These are phyloP conservation scores for Elaeis guineensis DNA, from an alignment of 176 grass and related monocot species.

Conservation along the genomic window DNA sequence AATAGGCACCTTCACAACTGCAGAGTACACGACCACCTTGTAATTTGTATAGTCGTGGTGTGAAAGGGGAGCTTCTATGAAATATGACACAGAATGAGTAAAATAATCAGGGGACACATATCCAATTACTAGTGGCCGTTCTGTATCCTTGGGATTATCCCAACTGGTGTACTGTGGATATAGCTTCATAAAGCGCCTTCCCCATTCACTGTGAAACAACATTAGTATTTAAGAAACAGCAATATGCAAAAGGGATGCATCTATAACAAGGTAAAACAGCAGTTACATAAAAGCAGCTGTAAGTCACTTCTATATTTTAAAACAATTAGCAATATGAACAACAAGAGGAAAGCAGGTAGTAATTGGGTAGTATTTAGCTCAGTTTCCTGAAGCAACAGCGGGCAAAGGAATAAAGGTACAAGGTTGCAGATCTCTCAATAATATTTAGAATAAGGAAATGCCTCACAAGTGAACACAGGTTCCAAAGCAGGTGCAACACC, in stretches of 20 bases:
- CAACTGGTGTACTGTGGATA: slow-evolving; percentile 74
- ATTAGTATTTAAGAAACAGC: not conserved
- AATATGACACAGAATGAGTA: slow-evolving; percentile 98
- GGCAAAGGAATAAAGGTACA: too few species aligned
- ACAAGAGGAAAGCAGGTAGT: too few species aligned
- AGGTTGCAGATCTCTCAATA: too few species aligned
- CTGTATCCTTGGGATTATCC: slow-evolving; percentile 83
- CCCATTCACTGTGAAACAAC: slow-evolving; percentile 78
- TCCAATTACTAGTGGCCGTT: slow-evolving; percentile 73
- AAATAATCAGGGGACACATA: slow-evolving; percentile 98
- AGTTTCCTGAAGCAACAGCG: too few species aligned
- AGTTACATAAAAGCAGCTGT: too few species aligned
- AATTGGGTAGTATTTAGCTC: too few species aligned
- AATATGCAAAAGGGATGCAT: not conserved
- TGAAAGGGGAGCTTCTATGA: slow-evolving; percentile 90
- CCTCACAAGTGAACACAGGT: too few species aligned
- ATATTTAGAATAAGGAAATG: too few species aligned
- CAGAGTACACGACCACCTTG: slow-evolving; percentile 91
- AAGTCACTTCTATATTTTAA: too few species aligned
- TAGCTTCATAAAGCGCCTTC: slow-evolving; percentile 75
- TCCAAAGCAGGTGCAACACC: too few species aligned
- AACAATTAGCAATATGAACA: too few species aligned
- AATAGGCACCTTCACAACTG: slow-evolving; percentile 80
- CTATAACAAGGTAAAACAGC: too few species aligned
- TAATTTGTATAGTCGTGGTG: slow-evolving; percentile 72